Evolutionary conservation across 441 rosid genomes (phyloP), one percentile per base, ranked within the genome.

Genomic region (Biscutella laevigata): DNA sequence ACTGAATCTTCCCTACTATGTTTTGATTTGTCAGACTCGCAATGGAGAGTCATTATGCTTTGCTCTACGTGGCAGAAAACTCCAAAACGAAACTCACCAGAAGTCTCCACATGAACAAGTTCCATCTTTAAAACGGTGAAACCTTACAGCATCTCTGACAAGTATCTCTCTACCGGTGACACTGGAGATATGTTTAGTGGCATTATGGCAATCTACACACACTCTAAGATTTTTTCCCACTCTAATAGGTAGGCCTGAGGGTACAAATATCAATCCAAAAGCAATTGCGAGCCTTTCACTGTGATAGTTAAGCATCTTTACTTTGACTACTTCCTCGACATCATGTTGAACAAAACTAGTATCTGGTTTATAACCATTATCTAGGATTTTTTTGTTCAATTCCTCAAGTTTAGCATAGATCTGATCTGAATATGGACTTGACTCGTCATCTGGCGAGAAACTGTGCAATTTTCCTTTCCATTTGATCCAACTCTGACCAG

Each of bases 281-380:
- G 96, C 89, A 66, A 88, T 91, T 39, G 96, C 94, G 30, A 91
- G 87, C 75, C 66, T 88, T 77, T 88, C 96, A 70, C 96, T 88
- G 52, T 91, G 98, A 66, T 71, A 72, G 67, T 67, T 76, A 39
- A 91, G 88, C 95, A 91, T 88, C 79, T 81, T 86, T 63, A 74
- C 59, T 72, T 88, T 88, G 52, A 71, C 74, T 27, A 82, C 80
- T 43, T 85, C 83, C 56, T 71, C 81, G 11, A 88, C 84, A 61
- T 88, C 87, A 51, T 85, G 96, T 38, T 74, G 83, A 62, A 88
- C 79, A 45, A 76, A 77, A 64, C 80, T 76, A 48, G 72, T 57
- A 69, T 88, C 96, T 6, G 98, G 91, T 26, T 77, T 74, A 55
- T 88, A 91, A 27, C 96, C 96, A 58, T 78, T 77, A 35, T 76